Conservation (phyloP, 805 yeast genomes). For the Brettanomyces naardenensis region DNA sequence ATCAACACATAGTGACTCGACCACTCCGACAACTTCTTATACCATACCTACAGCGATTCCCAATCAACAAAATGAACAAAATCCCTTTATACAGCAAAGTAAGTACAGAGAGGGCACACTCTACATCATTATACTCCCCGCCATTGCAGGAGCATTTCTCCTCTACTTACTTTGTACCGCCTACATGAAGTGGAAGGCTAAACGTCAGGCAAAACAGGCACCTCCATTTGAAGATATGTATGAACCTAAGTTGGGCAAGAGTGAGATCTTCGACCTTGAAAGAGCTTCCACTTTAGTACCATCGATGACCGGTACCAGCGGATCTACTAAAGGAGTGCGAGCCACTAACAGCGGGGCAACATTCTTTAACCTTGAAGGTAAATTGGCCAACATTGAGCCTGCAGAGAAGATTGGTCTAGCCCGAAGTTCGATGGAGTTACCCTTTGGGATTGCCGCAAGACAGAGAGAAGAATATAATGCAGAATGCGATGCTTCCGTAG, state of each 20-base stretch:
- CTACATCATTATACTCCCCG: slow-evolving; percentile 21
- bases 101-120: slow-evolving; percentile 19
- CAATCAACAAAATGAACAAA: slow-evolving; percentile 6
- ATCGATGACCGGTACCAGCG: not conserved
- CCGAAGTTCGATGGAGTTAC: slow-evolving; percentile 3
- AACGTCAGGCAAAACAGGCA: slow-evolving; percentile 14
- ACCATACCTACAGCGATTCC: slow-evolving; percentile 12
- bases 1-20: too few relatives aligned
- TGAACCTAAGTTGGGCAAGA: slow-evolving; percentile 5
- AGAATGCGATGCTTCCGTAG: too few relatives aligned
- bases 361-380: not conserved
- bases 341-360: not conserved
- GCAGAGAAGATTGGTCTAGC: slow-evolving; percentile 1
- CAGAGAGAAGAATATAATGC: not conserved
- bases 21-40: too few relatives aligned
- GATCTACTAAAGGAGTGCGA: too few relatives aligned
- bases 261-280: slow-evolving; percentile 1
- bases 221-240: slow-evolving; percentile 10
- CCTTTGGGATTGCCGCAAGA: not conserved
- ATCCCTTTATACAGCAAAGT: slow-evolving; percentile 19
- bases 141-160: slow-evolving; percentile 16
- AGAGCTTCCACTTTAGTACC: slow-evolving; percentile 2
- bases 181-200: slow-evolving; percentile 17
- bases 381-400: not conserved
- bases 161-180: slow-evolving; percentile 16